Conservation (phyloP, 2,329 filamentous ascomycete species). For the Ceratocystis eucalypticola region DNA sequence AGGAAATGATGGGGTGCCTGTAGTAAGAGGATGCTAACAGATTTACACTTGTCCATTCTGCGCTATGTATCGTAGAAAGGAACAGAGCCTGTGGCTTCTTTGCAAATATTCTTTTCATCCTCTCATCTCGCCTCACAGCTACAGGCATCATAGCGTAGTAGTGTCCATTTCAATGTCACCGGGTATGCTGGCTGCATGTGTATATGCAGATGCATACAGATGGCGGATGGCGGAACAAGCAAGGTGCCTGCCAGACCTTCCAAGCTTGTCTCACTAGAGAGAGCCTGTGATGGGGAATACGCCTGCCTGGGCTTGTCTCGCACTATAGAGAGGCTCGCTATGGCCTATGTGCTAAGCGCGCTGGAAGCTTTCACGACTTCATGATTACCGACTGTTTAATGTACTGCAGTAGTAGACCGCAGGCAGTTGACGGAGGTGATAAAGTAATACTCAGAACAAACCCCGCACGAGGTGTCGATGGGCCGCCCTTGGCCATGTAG, state of each 20-base stretch:
- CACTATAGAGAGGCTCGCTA: not conserved
- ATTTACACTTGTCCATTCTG: not conserved
- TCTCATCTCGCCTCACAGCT: not conserved
- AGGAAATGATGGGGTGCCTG: not conserved
- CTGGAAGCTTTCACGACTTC: not conserved
- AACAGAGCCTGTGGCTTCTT: not conserved
- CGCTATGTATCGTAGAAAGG: not conserved
- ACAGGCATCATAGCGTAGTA: not conserved
- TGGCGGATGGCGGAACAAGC: not conserved
- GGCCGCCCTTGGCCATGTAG: no score
- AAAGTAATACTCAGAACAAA: not conserved
- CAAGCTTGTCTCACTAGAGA: not conserved
- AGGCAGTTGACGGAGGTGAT: not conserved
- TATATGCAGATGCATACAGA: not conserved
- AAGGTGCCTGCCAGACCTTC: not conserved
- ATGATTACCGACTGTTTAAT: not conserved
- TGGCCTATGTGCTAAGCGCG: not conserved
- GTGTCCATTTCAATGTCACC: not conserved
- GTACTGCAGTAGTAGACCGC: not conserved
- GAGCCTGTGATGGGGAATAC: not conserved
- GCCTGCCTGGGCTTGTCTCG: not conserved
- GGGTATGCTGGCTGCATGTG: not conserved
- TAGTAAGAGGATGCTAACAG: not conserved
- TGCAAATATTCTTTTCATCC: not conserved
- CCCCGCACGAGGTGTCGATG: not conserved